A percentile compares a stretch with the other conserved stretches of the same genome.
Conservation (phyloP, 129 eudicot genomes). For the Lonicera japonica region DNA sequence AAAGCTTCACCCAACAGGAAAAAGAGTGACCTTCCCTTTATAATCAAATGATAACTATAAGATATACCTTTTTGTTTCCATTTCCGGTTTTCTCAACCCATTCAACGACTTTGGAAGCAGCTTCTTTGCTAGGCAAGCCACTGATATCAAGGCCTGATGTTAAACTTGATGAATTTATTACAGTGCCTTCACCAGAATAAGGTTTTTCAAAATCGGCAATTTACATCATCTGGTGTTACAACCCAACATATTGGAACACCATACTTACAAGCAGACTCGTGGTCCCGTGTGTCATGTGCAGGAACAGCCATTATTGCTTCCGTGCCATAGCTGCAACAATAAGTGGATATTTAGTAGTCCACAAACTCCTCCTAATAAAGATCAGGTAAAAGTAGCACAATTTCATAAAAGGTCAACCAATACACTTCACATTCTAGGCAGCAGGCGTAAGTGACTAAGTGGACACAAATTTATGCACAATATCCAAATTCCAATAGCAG, state of each 20-base stretch:
- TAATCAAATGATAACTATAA: background rate
- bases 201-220: conserved; percentile 42
- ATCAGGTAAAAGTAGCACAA: background rate
- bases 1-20: background rate
- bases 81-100: conserved; percentile 79
- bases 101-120: conserved; percentile 59
- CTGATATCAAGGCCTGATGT: conserved; percentile 65
- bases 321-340: conserved; percentile 78
- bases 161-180: conserved; percentile 71
- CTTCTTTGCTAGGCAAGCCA: conserved; percentile 72
- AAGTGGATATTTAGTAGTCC: background rate
- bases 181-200: conserved; percentile 68
- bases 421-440: background rate
- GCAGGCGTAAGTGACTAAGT: too few species aligned
- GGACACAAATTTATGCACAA: too few species aligned
- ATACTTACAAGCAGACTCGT: conserved; percentile 83
- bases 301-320: conserved; percentile 99
- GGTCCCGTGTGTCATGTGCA: conserved; percentile 93
- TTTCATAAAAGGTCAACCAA: background rate
- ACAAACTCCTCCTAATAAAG: background rate
- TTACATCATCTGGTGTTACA: conserved; percentile 58
- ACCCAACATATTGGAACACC: conserved; percentile 65
- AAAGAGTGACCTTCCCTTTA: background rate
- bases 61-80: conserved; percentile 73
- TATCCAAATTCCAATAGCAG: background rate